Conservation (phyloP, 352 stramenopile genomes). For the Pythium apleroticum region DNA sequence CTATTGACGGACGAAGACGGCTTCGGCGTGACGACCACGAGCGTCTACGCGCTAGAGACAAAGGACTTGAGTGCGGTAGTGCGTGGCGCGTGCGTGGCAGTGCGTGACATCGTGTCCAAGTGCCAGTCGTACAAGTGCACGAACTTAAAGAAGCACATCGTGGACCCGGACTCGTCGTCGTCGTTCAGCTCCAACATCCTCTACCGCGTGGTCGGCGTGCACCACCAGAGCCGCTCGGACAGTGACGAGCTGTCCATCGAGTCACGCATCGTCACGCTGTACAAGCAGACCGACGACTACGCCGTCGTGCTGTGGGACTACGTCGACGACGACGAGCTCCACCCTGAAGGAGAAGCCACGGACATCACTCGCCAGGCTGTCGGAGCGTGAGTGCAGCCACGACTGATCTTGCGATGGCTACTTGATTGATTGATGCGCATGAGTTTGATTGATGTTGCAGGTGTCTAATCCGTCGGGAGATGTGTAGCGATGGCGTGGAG, state of each 20-base stretch:
- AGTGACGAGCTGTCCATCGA: slow-evolving; percentile 23
- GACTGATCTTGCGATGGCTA: too few species aligned
- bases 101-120: slow-evolving; percentile 25
- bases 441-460: slow-evolving; percentile 2
- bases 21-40: slow-evolving; percentile 30
- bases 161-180: slow-evolving; percentile 8
- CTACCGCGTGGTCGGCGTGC: slow-evolving; percentile 9
- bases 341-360: slow-evolving; percentile 21
- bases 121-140: slow-evolving; percentile 30
- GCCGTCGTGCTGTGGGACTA: slow-evolving; percentile 33
- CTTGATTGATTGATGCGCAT: neutral
- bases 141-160: slow-evolving; percentile 18
- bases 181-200: slow-evolving; percentile 7
- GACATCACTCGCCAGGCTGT: slow-evolving; percentile 25
- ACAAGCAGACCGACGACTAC: slow-evolving; percentile 26
- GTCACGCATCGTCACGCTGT: slow-evolving; percentile 27
- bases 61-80: slow-evolving; percentile 21
- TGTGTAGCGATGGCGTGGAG: slow-evolving; percentile 13
- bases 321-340: slow-evolving; percentile 32
- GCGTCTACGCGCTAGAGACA: slow-evolving; percentile 40
- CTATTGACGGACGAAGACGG: neutral
- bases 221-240: neutral
- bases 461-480: slow-evolving; percentile 15
- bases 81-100: slow-evolving; percentile 24
- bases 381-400: slow-evolving; percentile 11